Evolutionary conservation across 768 basidiomycete species (phyloP).

Genomic region (Cubamyces sp.): DNA sequence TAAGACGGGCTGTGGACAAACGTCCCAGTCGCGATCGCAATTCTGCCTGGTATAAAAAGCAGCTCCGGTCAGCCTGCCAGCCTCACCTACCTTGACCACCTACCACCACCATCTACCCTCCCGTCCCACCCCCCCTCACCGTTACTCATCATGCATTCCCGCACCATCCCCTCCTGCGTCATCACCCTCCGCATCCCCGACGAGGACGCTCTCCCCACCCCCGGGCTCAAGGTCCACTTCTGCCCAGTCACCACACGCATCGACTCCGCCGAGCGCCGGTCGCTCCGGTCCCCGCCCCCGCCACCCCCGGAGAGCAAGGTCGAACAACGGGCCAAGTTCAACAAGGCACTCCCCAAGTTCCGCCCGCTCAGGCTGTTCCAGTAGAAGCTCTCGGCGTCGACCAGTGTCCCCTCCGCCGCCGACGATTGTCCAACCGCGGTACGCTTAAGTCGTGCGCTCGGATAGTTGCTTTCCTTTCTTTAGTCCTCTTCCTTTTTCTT

Average conservation of each 20-base stretch:
- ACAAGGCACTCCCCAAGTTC: background rate
- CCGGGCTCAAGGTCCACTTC: constrained; percentile 5
- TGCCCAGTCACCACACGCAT: constrained; percentile 5
- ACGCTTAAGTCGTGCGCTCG: no score
- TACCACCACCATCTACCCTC: background rate
- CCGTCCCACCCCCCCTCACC: background rate
- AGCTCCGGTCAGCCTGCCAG: background rate
- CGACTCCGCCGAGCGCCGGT: constrained; percentile 2
- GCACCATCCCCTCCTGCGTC: constrained; percentile 1
- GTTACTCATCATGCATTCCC: background rate
- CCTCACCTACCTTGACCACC: background rate
- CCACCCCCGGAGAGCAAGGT: background rate
- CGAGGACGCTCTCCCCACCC: background rate
- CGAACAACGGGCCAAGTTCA: background rate
- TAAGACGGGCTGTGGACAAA: no score
- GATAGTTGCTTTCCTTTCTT: background rate
- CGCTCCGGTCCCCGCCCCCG: background rate
- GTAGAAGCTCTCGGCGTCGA: background rate
- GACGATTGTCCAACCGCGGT: background rate
- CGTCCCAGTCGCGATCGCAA: background rate
- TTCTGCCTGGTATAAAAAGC: background rate
- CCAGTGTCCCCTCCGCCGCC: background rate
- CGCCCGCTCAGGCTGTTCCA: constrained; percentile 3
- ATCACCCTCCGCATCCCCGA: constrained; percentile 5
- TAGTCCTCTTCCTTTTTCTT: background rate